Evolutionary conservation across 1,284 basidiomycete species (phyloP).

Genomic region (Ustilago esculenta): DNA sequence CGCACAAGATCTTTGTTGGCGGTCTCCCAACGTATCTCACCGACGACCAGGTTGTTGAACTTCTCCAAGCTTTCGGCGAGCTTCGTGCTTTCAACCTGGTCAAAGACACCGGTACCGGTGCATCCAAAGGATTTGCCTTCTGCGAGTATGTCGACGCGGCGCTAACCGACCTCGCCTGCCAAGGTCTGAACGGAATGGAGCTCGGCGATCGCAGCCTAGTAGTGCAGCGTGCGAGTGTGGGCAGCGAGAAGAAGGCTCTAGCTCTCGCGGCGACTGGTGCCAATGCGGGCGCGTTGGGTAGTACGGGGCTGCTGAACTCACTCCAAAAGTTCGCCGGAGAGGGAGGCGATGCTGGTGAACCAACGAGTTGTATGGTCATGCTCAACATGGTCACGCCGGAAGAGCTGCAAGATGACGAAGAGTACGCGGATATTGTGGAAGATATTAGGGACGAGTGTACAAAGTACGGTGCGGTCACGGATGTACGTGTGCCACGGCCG

Average conservation of each 20-base stretch:
- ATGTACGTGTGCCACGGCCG: slow-evolving; percentile 64
- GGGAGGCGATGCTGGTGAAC: slow-evolving; percentile 57
- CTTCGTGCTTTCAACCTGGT: slow-evolving; percentile 97
- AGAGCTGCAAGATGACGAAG: slow-evolving; percentile 87
- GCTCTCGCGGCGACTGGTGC: slow-evolving; percentile 62
- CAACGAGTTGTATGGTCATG: slow-evolving; percentile 86
- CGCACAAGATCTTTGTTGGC: slow-evolving; percentile 97
- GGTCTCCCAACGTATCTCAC: slow-evolving; percentile 93
- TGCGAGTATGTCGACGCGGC: slow-evolving; percentile 92
- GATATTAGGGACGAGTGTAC: slow-evolving; percentile 86
- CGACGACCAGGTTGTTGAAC: slow-evolving; percentile 96
- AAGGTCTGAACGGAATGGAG: slow-evolving; percentile 96
- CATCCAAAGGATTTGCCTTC: slow-evolving; percentile 91
- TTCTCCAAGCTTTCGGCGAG: slow-evolving; percentile 96
- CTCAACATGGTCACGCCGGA: slow-evolving; percentile 98
- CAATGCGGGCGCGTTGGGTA: slow-evolving; percentile 66
- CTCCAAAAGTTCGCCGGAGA: slow-evolving; percentile 66
- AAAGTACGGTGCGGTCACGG: slow-evolving; percentile 59
- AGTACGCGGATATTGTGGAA: slow-evolving; percentile 92
- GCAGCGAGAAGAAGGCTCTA: slow-evolving; percentile 67
- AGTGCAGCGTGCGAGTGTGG: slow-evolving; percentile 94
- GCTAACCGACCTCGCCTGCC: slow-evolving; percentile 93
- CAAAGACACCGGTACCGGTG: slow-evolving; percentile 77
- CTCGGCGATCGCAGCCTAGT: slow-evolving; percentile 95
- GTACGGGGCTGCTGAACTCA: slow-evolving; percentile 40